These are phyloP conservation scores for Cystofilobasidium bisporidii DNA, from an alignment of 768 basidiomycete species.

Conservation along the genomic window DNA sequence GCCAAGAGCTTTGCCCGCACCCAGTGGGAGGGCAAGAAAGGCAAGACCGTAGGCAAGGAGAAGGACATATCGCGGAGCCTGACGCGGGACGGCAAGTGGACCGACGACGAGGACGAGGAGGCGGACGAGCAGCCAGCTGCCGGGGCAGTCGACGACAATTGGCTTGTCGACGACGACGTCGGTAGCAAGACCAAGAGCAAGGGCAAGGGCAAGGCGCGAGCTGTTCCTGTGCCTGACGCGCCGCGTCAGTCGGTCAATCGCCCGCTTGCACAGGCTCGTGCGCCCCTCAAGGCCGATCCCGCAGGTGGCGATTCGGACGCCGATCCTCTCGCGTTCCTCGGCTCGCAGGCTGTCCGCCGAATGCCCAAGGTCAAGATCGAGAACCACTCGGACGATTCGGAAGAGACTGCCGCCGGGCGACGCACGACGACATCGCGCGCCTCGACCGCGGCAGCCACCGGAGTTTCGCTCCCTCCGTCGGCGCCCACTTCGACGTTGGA, in stretches of 20 bases:
- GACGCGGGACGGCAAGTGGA: neutral
- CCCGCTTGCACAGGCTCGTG: neutral
- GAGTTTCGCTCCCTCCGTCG: neutral
- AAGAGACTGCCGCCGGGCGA: neutral
- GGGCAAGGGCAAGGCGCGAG: neutral
- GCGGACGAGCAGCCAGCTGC: neutral
- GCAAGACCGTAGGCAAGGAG: neutral
- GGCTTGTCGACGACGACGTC: neutral
- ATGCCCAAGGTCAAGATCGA: too few relatives aligned
- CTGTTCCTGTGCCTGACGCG: neutral
- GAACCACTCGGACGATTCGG: too few relatives aligned
- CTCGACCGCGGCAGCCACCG: neutral
- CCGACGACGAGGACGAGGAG: slow-evolving; percentile 1
- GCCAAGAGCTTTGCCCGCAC: neutral
- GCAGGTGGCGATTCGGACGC: too few relatives aligned
- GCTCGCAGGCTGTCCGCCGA: too few relatives aligned
- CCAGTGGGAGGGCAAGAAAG: neutral
- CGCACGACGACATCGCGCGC: neutral
- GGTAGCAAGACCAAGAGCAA: neutral
- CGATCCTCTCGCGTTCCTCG: too few relatives aligned
- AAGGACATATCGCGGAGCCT: neutral
- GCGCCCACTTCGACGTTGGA: neutral
- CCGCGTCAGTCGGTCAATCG: neutral
- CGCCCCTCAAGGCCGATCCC: too few relatives aligned
- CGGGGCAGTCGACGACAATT: neutral